Conservation (phyloP, 331 rosid species). For the Telfairia occidentalis region DNA sequence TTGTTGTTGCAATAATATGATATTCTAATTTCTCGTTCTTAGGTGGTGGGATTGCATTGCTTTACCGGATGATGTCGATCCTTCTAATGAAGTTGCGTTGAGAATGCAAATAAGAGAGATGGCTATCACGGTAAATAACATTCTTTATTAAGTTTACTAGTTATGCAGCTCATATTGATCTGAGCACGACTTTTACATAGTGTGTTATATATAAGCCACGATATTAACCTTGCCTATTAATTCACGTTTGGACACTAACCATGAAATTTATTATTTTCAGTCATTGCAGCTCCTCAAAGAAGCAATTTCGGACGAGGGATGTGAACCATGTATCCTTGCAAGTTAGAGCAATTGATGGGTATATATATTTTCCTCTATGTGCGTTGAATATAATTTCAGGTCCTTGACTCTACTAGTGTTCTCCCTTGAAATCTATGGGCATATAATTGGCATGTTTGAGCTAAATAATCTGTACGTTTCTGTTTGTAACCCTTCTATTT, state of each 20-base stretch:
- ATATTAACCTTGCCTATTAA: not conserved
- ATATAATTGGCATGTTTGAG: slow-evolving; percentile 94
- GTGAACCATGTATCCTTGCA: slow-evolving; percentile 79
- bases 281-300: slow-evolving; percentile 72
- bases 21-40: slow-evolving; percentile 13
- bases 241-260: slow-evolving; percentile 1
- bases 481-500: slow-evolving; percentile 8
- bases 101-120: slow-evolving; percentile 70
- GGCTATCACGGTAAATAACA: slow-evolving; percentile 57
- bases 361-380: slow-evolving; percentile 17
- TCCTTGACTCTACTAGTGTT: slow-evolving; percentile 66
- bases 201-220: not conserved
- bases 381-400: slow-evolving; percentile 8
- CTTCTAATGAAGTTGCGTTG: slow-evolving; percentile 64
- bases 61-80: slow-evolving; percentile 66
- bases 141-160: not conserved
- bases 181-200: not conserved
- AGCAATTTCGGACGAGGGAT: slow-evolving; percentile 71
- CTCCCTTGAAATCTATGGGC: slow-evolving; percentile 88
- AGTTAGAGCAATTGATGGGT: slow-evolving; percentile 16
- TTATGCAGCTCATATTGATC: not conserved
- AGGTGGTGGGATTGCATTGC: slow-evolving; percentile 99
- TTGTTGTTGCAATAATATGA: slow-evolving; percentile 10
- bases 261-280: slow-evolving; percentile 41
- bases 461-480: slow-evolving; percentile 78